Conservation (phyloP, 495 filamentous ascomycete species). For the Diplogelasinospora grovesii region DNA sequence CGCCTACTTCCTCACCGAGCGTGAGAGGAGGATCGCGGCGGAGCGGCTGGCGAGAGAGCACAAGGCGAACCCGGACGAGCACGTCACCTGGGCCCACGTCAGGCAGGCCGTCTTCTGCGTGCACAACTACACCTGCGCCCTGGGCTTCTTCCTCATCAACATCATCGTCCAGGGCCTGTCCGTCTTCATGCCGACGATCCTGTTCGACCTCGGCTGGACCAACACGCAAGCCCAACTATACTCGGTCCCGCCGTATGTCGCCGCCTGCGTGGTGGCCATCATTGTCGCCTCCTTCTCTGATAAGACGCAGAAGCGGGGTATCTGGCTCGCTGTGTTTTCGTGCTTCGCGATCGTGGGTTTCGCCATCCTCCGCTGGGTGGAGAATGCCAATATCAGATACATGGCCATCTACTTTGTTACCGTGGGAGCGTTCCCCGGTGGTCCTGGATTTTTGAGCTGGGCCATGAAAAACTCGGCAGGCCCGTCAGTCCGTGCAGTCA, state of each 20-base stretch:
- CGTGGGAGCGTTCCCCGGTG: conserved; percentile 46
- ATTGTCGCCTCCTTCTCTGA: conserved; percentile 54
- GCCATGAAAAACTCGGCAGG: conserved; percentile 50
- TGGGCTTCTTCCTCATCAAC: conserved; percentile 46
- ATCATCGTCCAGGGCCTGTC: conserved; percentile 46
- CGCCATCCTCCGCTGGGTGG: conserved; percentile 23
- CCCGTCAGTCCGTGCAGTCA: conserved; percentile 49
- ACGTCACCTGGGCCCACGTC: conserved; percentile 32
- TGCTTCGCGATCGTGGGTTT: conserved; percentile 42
- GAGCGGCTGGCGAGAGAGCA: conserved; percentile 35
- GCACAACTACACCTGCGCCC: conserved; percentile 42
- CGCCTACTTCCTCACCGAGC: conserved; percentile 43
- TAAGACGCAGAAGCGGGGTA: conserved; percentile 52
- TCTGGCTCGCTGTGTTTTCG: conserved; percentile 45
- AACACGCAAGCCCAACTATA: conserved; percentile 40
- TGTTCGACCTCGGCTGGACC: conserved; percentile 40
- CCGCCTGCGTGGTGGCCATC: conserved; percentile 50
- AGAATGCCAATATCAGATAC: conserved; percentile 26
- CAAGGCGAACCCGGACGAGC: conserved; percentile 25
- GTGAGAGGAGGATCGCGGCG: conserved; percentile 42
- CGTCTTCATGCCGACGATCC: conserved; percentile 46
- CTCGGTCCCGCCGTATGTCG: conserved; percentile 47
- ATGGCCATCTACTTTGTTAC: conserved; percentile 43
- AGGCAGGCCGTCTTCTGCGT: conserved; percentile 34
- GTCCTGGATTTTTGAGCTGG: conserved; percentile 51